These are phyloP conservation scores for Thermomucor indicae-seudaticae DNA, from an alignment of 371 early-diverging fungal species.

Conservation along the genomic window DNA sequence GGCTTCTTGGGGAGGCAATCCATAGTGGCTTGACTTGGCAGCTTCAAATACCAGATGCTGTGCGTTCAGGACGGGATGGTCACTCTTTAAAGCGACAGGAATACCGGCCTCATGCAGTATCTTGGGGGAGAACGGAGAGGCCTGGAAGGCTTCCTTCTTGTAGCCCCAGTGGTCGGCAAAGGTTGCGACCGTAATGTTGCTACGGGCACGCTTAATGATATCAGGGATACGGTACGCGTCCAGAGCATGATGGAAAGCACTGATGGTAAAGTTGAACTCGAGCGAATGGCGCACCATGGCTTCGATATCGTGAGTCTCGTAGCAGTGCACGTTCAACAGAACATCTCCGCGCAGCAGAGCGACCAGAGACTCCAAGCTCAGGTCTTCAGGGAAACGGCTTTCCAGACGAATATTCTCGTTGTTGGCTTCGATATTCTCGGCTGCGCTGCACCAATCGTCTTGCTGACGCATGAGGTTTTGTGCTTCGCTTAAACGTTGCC, in stretches of 20 bases:
- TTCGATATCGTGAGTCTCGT: slow-evolving; percentile 66
- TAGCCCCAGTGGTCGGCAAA: slow-evolving; percentile 72
- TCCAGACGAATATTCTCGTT: slow-evolving; percentile 20
- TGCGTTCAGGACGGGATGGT: slow-evolving; percentile 73
- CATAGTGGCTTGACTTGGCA: slow-evolving; percentile 67
- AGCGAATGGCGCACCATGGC: slow-evolving; percentile 70
- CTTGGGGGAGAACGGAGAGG: slow-evolving; percentile 52
- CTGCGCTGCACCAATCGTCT: slow-evolving; percentile 78
- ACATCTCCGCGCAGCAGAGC: slow-evolving; percentile 72
- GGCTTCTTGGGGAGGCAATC: slow-evolving; percentile 51
- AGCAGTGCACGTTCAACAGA: slow-evolving; percentile 71
- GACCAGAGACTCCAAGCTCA: slow-evolving; percentile 57
- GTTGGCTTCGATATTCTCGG: slow-evolving; percentile 12
- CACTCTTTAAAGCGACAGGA: slow-evolving; percentile 68
- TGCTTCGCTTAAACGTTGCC: slow-evolving; percentile 60
- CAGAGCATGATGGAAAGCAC: slow-evolving; percentile 80
- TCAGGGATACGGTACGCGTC: slow-evolving; percentile 74
- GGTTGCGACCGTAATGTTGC: slow-evolving; percentile 57
- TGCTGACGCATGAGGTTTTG: slow-evolving; percentile 46
- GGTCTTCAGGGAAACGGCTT: slow-evolving; percentile 60
- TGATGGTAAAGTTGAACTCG: slow-evolving; percentile 73
- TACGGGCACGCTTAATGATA: slow-evolving; percentile 56
- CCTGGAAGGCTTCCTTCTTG: slow-evolving; percentile 74
- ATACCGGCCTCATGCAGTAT: slow-evolving; percentile 65
- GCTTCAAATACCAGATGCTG: slow-evolving; percentile 72